Percentiles rank a stretch among this genome's conserved stretches.
Conservation (phyloP, 163 green algal genomes). For the Scenedesmus sp. region DNA sequence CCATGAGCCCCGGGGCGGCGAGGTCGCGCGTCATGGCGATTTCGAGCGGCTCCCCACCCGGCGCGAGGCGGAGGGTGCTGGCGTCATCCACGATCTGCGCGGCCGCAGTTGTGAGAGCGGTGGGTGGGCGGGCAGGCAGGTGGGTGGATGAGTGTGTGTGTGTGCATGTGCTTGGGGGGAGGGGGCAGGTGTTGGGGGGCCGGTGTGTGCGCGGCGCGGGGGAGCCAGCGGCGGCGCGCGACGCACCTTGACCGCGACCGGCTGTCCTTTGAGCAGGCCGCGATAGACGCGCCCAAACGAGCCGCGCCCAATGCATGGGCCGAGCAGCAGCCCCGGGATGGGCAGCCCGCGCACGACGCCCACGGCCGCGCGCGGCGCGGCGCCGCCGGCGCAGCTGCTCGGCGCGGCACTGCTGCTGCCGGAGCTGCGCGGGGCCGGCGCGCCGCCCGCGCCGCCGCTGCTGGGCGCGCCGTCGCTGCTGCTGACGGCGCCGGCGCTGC, state of each 20-base stretch:
- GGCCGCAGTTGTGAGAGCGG: slow-evolving; percentile 2
- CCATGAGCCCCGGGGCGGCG: slow-evolving; percentile 32
- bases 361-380: too few relatives aligned
- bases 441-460: too few relatives aligned
- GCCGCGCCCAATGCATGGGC: slow-evolving; percentile 15
- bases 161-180: too few relatives aligned
- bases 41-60: slow-evolving; percentile 21
- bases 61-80: neutral
- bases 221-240: neutral
- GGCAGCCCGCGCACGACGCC: slow-evolving; percentile 6
- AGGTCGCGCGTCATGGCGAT: slow-evolving; percentile 27
- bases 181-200: too few relatives aligned
- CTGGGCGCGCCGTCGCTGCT: too few relatives aligned
- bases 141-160: too few relatives aligned
- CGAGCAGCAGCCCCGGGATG: slow-evolving; percentile 32
- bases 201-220: too few relatives aligned
- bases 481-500: too few relatives aligned
- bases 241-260: slow-evolving; percentile 43
- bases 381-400: too few relatives aligned
- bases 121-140: neutral
- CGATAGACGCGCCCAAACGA: slow-evolving; percentile 35
- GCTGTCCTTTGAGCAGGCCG: slow-evolving; percentile 10
- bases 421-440: too few relatives aligned
- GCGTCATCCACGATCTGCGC: slow-evolving; percentile 23
- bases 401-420: too few relatives aligned